Evolutionary conservation across 306 rosid genomes (phyloP).

Genomic region (Sechiopsis laciniata): DNA sequence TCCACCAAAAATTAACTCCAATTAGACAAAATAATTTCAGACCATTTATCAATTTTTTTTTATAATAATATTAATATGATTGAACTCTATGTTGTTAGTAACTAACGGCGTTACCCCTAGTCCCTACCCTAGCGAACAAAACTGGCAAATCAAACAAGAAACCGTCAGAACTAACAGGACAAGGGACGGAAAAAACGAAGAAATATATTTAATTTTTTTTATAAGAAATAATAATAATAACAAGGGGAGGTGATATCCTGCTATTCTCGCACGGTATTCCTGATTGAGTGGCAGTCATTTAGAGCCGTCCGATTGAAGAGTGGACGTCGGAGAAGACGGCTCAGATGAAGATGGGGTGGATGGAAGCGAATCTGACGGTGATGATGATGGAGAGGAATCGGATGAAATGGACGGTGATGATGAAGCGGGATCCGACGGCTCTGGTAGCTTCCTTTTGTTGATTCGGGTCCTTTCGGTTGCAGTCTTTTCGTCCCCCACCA

Average conservation of each 20-base stretch:
- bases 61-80: neutral
- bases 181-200: slow-evolving; percentile 33
- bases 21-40: neutral
- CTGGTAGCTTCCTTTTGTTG: slow-evolving; percentile 62
- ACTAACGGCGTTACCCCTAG: neutral
- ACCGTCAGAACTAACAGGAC: slow-evolving; percentile 59
- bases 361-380: slow-evolving; percentile 21
- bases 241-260: neutral
- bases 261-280: slow-evolving; percentile 17
- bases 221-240: neutral
- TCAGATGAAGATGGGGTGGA: slow-evolving; percentile 32
- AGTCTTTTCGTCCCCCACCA: slow-evolving; percentile 41
- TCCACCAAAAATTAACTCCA: neutral
- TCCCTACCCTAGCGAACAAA: slow-evolving; percentile 10
- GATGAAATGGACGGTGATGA: slow-evolving; percentile 51
- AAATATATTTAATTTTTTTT: slow-evolving; percentile 9
- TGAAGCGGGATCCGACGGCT: slow-evolving; percentile 41
- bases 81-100: no score
- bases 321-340: slow-evolving; percentile 43
- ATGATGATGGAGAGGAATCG: slow-evolving; percentile 26
- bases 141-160: slow-evolving; percentile 44
- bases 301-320: slow-evolving; percentile 71
- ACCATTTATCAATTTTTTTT: neutral
- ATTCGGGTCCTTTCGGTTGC: slow-evolving; percentile 28
- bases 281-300: slow-evolving; percentile 43